Evolutionary conservation across 108 stramenopile genomes (phyloP).

Genomic region (Schizochytrium sp.): DNA sequence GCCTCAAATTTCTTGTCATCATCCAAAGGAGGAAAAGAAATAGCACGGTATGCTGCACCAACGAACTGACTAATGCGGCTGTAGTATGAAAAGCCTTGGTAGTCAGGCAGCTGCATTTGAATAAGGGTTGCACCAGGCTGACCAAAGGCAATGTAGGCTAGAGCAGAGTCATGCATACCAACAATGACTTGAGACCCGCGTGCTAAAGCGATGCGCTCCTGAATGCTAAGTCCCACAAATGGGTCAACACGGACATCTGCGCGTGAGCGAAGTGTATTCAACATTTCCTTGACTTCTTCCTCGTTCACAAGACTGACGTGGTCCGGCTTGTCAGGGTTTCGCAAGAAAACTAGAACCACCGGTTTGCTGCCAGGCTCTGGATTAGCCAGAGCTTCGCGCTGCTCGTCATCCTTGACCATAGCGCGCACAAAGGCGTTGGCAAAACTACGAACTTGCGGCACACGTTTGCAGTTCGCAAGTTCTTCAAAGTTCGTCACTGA

Average conservation of each 20-base stretch:
- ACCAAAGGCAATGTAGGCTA: background rate
- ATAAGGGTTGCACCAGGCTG: conserved; percentile 1
- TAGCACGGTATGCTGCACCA: background rate
- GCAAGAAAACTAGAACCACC: conserved; percentile 4
- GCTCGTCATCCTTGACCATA: background rate
- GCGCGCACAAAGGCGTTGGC: background rate
- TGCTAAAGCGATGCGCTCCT: background rate
- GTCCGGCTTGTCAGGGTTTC: background rate
- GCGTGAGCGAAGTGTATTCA: background rate
- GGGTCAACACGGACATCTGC: conserved; percentile 13
- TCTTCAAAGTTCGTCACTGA: conserved; percentile 8
- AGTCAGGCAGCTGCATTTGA: conserved; percentile 1
- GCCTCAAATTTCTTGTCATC: background rate
- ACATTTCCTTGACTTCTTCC: background rate
- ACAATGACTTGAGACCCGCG: conserved; percentile 22
- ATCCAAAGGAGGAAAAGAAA: background rate
- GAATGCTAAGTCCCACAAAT: background rate
- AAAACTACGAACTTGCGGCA: conserved; percentile 14
- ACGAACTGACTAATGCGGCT: background rate
- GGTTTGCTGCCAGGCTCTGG: background rate
- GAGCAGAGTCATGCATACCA: background rate
- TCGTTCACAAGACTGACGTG: background rate
- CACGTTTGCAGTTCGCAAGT: background rate
- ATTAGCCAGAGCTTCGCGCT: background rate
- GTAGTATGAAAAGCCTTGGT: conserved; percentile 24